Evolutionary conservation across 192 early-diverging fungal species (phyloP).

Genomic region (Gamsiella multidivaricata): DNA sequence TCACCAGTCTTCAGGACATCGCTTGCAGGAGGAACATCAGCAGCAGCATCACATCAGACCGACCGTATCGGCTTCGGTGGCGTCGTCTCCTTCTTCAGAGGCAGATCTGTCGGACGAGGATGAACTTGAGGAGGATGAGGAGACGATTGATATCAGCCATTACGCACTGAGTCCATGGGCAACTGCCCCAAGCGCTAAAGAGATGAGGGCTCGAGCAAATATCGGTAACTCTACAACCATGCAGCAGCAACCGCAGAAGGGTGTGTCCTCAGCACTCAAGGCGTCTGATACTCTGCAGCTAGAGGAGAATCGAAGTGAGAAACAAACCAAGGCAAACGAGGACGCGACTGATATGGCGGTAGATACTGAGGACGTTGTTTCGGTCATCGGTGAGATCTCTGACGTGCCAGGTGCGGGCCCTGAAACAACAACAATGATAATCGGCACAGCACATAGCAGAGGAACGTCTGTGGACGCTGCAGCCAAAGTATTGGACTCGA

Average conservation of each 20-base stretch:
- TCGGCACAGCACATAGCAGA: too few species aligned
- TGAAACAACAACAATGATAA: too few species aligned
- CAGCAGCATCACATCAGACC: background rate
- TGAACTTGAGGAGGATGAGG: constrained; percentile 14
- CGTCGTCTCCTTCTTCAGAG: constrained; percentile 18
- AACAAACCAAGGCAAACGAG: background rate
- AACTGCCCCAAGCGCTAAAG: background rate
- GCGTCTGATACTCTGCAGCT: background rate
- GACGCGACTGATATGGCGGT: background rate
- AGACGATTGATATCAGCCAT: constrained; percentile 14
- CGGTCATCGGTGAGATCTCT: constrained; percentile 14
- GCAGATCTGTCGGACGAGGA: constrained; percentile 20
- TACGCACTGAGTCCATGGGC: constrained; percentile 35
- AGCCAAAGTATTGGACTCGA: constrained; percentile 22
- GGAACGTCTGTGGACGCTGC: constrained; percentile 24
- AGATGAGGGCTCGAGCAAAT: background rate
- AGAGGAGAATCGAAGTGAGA: background rate
- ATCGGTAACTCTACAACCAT: too few species aligned
- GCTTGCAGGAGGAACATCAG: background rate
- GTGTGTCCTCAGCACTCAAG: background rate
- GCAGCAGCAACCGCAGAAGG: too few species aligned
- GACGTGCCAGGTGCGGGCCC: too few species aligned
- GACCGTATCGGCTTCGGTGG: constrained; percentile 5
- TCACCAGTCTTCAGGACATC: background rate
- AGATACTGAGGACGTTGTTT: constrained; percentile 10